phyloP scores from a whole-genome alignment of 495 filamentous ascomycete genomes.

The Glutinoglossum americanum region DNA sequence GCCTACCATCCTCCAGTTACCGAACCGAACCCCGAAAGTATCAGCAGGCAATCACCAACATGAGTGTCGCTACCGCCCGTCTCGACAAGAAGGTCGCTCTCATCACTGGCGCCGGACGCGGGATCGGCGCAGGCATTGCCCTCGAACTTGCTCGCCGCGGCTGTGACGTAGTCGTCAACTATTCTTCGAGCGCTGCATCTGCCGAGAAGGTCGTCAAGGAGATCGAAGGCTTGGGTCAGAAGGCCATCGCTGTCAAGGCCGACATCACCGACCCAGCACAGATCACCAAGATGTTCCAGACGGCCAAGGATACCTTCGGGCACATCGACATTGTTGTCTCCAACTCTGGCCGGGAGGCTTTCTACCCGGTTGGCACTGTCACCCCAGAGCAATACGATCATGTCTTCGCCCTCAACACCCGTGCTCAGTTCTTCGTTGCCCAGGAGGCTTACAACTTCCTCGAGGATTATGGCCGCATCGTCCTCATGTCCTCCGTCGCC shows the following conservation, averaged over 20 bases:
- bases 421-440: slow-evolving; percentile 41
- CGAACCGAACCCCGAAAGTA: not conserved
- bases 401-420: slow-evolving; percentile 35
- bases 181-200: slow-evolving; percentile 9
- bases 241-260: slow-evolving; percentile 9
- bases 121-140: slow-evolving; percentile 29
- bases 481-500: slow-evolving; percentile 32
- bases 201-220: slow-evolving; percentile 9
- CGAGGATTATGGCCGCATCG: slow-evolving; percentile 23
- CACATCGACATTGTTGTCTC: slow-evolving; percentile 15
- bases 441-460: slow-evolving; percentile 44
- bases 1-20: not conserved
- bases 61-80: slow-evolving; percentile 1
- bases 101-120: slow-evolving; percentile 28
- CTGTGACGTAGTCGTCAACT: slow-evolving; percentile 18
- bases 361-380: slow-evolving; percentile 18
- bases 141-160: slow-evolving; percentile 17
- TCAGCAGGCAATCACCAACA: not conserved
- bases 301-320: slow-evolving; percentile 8
- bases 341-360: slow-evolving; percentile 9
- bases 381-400: slow-evolving; percentile 30
- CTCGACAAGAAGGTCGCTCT: slow-evolving; percentile 23
- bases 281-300: slow-evolving; percentile 8
- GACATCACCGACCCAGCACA: slow-evolving; percentile 5
- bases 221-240: not conserved